These are phyloP conservation scores for Ambrosiella cleistominuta DNA, from an alignment of 2,329 filamentous ascomycete genomes.

Conservation along the genomic window DNA sequence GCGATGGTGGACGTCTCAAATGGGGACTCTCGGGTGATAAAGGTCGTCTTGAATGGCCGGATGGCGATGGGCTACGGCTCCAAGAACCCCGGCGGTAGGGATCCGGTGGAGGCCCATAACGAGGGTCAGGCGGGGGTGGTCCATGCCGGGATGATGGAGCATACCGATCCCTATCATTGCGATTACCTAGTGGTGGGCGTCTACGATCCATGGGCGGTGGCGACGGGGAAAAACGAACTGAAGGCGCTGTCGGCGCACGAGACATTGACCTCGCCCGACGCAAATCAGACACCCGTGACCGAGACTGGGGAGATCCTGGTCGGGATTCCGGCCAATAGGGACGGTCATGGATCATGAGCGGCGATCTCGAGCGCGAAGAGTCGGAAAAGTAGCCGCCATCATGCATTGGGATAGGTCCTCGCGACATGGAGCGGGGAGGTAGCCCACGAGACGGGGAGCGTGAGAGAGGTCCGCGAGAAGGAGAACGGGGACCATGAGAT, in stretches of 20 bases:
- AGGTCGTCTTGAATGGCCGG: background rate
- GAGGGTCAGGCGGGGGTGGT: background rate
- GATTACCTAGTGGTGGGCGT: background rate
- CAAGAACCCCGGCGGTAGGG: too few species aligned
- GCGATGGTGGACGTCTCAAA: background rate
- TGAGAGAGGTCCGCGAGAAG: background rate
- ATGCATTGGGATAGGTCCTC: background rate
- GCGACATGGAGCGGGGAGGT: background rate
- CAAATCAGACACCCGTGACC: background rate
- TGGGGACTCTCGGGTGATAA: too few species aligned
- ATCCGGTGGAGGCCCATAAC: background rate
- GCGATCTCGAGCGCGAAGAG: background rate
- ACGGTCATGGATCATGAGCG: background rate
- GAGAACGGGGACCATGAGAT: background rate
- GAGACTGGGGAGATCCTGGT: background rate
- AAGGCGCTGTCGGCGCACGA: slow-evolving; percentile 1
- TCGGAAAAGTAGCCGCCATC: background rate
- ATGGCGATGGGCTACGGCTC: background rate
- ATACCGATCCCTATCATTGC: background rate
- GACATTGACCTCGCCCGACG: slow-evolving; percentile 3
- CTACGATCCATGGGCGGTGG: background rate
- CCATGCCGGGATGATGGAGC: background rate
- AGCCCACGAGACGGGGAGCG: background rate
- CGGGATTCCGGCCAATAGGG: background rate
- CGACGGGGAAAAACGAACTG: slow-evolving; percentile 6